These are phyloP conservation scores for Dictyostelium firmibasis DNA, from an alignment of 78 protist genomes.

Conservation along the genomic window DNA sequence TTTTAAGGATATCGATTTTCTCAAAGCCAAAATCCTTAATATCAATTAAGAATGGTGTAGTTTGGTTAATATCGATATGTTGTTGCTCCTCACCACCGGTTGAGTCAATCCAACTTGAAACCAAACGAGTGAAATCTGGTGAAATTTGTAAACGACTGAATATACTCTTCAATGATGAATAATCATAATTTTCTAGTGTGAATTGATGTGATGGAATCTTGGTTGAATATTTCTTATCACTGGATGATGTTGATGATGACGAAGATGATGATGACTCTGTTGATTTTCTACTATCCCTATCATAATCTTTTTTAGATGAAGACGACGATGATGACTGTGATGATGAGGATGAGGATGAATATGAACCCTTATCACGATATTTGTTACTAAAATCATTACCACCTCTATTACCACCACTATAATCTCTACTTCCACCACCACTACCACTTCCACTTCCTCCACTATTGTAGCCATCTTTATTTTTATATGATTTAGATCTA, in stretches of 20 bases:
- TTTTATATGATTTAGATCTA: neutral
- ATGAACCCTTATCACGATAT: neutral
- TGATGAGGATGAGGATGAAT: neutral
- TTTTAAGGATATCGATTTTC: neutral
- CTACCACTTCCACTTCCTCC: slow-evolving; percentile 3
- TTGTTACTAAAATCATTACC: neutral
- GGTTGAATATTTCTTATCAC: slow-evolving; percentile 40
- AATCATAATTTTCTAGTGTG: slow-evolving; percentile 24
- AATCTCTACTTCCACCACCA: neutral
- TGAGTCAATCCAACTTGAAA: slow-evolving; percentile 29
- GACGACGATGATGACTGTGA: neutral
- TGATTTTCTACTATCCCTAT: neutral
- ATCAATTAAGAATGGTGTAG: slow-evolving; percentile 28
- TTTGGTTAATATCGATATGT: neutral
- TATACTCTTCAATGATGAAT: neutral
- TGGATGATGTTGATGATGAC: neutral
- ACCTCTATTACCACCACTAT: neutral
- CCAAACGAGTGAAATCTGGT: slow-evolving; percentile 38
- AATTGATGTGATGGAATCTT: slow-evolving; percentile 36
- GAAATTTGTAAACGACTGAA: slow-evolving; percentile 41
- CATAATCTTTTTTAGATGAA: neutral
- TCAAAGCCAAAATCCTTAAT: slow-evolving; percentile 5
- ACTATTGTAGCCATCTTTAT: neutral
- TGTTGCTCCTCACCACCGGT: neutral
- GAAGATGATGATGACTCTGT: neutral